Percentiles rank a stretch among this genome's conserved stretches.
phyloP scores from a whole-genome alignment of 106 monocot species.

The Chionographis japonica region DNA sequence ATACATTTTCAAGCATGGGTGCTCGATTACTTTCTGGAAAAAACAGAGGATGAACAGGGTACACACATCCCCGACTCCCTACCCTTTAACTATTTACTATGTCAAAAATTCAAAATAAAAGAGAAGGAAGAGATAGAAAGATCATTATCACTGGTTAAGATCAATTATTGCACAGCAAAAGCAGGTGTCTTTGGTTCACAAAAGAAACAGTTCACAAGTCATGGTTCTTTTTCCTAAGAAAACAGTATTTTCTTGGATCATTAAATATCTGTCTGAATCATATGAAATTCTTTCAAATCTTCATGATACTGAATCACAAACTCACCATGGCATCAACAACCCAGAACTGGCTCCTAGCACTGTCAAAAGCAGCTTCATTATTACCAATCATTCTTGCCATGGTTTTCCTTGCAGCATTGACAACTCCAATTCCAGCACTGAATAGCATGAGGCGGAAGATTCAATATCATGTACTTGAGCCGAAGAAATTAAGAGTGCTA shows the following conservation, averaged over 20 bases:
- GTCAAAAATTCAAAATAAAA: too few relatives aligned
- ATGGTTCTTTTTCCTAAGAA: too few relatives aligned
- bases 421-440: slow-evolving; percentile 94
- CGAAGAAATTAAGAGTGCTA: neutral
- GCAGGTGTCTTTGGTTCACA: too few relatives aligned
- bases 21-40: too few relatives aligned
- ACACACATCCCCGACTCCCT: too few relatives aligned
- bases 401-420: slow-evolving; percentile 90
- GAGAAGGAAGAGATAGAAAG: too few relatives aligned
- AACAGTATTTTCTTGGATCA: neutral
- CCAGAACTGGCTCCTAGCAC: slow-evolving; percentile 95
- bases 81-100: too few relatives aligned
- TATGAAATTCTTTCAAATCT: neutral
- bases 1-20: too few relatives aligned
- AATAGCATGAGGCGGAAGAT: slow-evolving; percentile 5
- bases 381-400: slow-evolving; percentile 97
- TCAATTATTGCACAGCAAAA: too few relatives aligned
- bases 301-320: neutral
- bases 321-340: slow-evolving; percentile 91
- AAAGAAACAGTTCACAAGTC: too few relatives aligned
- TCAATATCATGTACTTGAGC: slow-evolving; percentile 1
- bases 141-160: too few relatives aligned
- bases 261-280: neutral
- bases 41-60: too few relatives aligned
- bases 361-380: slow-evolving; percentile 86